Percentiles rank a stretch among this genome's conserved stretches.
phyloP scores from a whole-genome alignment of 768 basidiomycete species.

The Sistotremastrum suecicum region DNA sequence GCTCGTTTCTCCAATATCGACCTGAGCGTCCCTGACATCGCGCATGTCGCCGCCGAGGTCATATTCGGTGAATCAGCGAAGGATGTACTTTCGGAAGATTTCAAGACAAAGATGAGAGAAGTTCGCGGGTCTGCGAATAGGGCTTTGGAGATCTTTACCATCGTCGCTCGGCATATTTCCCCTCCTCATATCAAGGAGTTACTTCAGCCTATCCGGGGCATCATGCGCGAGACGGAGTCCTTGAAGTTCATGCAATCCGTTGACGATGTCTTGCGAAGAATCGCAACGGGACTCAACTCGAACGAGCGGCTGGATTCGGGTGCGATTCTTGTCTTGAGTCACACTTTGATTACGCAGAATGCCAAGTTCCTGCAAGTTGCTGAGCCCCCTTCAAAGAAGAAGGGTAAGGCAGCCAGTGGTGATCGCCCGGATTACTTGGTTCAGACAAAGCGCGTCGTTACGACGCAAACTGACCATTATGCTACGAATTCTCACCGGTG shows the following conservation, averaged over 20 bases:
- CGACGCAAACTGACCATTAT: slow-evolving; percentile 50
- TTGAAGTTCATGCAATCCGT: slow-evolving; percentile 67
- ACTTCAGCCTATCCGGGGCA: slow-evolving; percentile 62
- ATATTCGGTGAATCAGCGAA: slow-evolving; percentile 90
- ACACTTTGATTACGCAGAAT: slow-evolving; percentile 85
- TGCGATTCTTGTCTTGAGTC: slow-evolving; percentile 70
- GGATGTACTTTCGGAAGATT: slow-evolving; percentile 77
- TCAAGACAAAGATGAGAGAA: slow-evolving; percentile 91
- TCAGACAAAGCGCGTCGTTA: slow-evolving; percentile 57
- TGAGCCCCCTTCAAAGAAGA: slow-evolving; percentile 21
- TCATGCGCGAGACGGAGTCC: slow-evolving; percentile 78
- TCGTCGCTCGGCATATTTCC: slow-evolving; percentile 66
- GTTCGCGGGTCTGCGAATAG: slow-evolving; percentile 72
- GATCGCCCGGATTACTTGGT: slow-evolving; percentile 50
- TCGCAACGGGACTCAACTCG: slow-evolving; percentile 72
- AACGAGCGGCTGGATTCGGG: slow-evolving; percentile 57
- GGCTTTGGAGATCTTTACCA: slow-evolving; percentile 74
- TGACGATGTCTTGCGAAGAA: slow-evolving; percentile 77
- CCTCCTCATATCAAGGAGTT: slow-evolving; percentile 64
- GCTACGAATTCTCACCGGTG: slow-evolving; percentile 81
- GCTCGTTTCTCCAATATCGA: slow-evolving; percentile 52
- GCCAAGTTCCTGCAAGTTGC: slow-evolving; percentile 68
- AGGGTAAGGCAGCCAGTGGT: slow-evolving; percentile 10
- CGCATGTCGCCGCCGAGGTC: slow-evolving; percentile 74
- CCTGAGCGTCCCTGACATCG: slow-evolving; percentile 61